Evolutionary conservation across 2,329 filamentous ascomycete genomes (phyloP).

Genomic region (Hypoxylon sp.): DNA sequence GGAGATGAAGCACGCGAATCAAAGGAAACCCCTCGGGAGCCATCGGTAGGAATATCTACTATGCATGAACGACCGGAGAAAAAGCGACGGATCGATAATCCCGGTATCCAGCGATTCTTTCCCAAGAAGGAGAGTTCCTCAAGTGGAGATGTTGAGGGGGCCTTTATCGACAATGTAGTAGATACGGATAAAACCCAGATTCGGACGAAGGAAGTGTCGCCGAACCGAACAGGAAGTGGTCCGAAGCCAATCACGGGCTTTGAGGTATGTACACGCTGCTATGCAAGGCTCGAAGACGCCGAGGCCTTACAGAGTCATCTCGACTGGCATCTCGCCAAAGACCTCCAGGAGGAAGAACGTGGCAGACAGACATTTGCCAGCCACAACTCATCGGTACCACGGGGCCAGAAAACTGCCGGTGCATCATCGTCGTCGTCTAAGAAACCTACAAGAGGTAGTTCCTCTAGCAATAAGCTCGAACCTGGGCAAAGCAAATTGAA

Average conservation of each 20-base stretch:
- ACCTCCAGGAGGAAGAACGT: constrained; percentile 78
- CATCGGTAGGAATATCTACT: constrained; percentile 49
- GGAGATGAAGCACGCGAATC: constrained; percentile 74
- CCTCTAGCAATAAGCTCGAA: constrained; percentile 60
- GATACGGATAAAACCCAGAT: constrained; percentile 39
- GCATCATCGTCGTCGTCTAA: constrained; percentile 59
- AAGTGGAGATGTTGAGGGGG: constrained; percentile 51
- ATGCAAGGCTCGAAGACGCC: constrained; percentile 68
- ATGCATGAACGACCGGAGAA: constrained; percentile 58
- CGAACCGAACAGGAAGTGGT: constrained; percentile 51
- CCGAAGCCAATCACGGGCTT: constrained; percentile 57
- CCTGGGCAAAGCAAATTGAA: constrained; percentile 73
- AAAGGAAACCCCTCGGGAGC: constrained; percentile 57
- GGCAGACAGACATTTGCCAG: constrained; percentile 63
- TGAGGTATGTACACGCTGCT: constrained; percentile 74
- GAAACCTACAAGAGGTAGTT: constrained; percentile 55
- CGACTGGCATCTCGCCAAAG: constrained; percentile 95
- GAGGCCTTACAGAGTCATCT: constrained; percentile 81
- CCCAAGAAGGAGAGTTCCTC: constrained; percentile 58
- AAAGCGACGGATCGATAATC: constrained; percentile 63
- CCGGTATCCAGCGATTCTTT: constrained; percentile 73
- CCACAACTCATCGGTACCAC: constrained; percentile 54
- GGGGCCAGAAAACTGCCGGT: constrained; percentile 56
- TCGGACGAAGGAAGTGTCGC: constrained; percentile 45
- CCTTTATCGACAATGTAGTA: constrained; percentile 44